A percentile compares a stretch with the other conserved stretches of the same genome.
phyloP scores from a whole-genome alignment of 352 stramenopile genomes.

The Globisporangium apiculatum region DNA sequence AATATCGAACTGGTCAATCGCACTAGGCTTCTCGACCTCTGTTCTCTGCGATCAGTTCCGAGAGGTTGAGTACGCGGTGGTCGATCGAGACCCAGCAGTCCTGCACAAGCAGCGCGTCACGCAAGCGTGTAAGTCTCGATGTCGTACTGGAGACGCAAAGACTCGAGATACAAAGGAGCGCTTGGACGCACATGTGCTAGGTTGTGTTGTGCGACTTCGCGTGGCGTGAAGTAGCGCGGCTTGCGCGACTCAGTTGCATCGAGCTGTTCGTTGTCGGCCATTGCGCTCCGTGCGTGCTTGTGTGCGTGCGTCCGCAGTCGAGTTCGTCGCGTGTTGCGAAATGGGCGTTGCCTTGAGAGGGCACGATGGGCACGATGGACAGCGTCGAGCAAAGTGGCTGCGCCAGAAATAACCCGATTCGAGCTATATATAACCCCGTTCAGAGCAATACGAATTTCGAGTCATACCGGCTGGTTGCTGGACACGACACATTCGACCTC shows the following conservation, averaged over 20 bases:
- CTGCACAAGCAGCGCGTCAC: slow-evolving; percentile 14
- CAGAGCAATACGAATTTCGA: no score
- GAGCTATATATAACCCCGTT: no score
- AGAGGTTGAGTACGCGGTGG: slow-evolving; percentile 80
- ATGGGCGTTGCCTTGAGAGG: no score
- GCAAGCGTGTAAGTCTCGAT: neutral
- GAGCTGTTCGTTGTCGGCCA: neutral
- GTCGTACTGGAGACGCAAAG: neutral
- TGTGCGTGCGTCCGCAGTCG: neutral
- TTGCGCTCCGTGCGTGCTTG: neutral
- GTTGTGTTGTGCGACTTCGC: slow-evolving; percentile 82
- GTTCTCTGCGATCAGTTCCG: slow-evolving; percentile 60
- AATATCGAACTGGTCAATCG: no score
- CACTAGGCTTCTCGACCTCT: slow-evolving; percentile 18
- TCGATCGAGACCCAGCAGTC: slow-evolving; percentile 77
- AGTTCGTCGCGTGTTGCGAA: no score
- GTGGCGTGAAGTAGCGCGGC: slow-evolving; percentile 59
- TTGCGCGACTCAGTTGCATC: neutral
- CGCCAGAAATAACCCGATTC: no score
- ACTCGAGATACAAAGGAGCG: neutral
- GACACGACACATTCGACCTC: no score
- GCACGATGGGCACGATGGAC: no score
- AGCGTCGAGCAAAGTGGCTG: no score
- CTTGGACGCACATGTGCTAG: slow-evolving; percentile 38
- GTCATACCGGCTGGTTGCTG: no score